Evolutionary conservation across 495 filamentous ascomycete species (phyloP).

Genomic region (Daldinia childiae): DNA sequence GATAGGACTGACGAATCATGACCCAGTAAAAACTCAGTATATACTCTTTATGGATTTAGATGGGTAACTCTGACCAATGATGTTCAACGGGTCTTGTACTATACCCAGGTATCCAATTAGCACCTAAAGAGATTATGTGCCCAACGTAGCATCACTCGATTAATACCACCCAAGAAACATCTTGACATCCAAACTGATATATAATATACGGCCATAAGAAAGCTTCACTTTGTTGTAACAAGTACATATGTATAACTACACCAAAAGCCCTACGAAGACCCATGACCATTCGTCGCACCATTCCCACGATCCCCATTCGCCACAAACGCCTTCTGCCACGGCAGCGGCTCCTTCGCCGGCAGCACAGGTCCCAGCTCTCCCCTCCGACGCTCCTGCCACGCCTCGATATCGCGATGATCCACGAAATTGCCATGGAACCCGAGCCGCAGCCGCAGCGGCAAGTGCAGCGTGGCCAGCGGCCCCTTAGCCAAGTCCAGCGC

Average conservation of each 20-base stretch:
- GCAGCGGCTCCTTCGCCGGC: slow-evolving; percentile 52
- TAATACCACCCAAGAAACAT: background rate
- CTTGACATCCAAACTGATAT: background rate
- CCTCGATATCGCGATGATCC: slow-evolving; percentile 56
- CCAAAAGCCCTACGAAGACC: slow-evolving; percentile 5
- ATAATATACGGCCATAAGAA: background rate
- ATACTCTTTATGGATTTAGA: background rate
- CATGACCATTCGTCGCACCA: slow-evolving; percentile 28
- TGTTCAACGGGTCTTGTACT: background rate
- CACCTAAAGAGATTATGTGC: background rate
- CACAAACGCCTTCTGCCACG: slow-evolving; percentile 51
- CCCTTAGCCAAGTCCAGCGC: slow-evolving; percentile 54
- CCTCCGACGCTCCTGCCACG: slow-evolving; percentile 51
- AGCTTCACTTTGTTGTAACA: background rate
- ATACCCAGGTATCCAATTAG: background rate
- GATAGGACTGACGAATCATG: background rate
- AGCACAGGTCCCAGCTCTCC: slow-evolving; percentile 55
- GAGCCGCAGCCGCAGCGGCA: slow-evolving; percentile 56
- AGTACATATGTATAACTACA: background rate
- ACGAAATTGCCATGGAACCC: slow-evolving; percentile 62
- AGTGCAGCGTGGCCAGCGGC: slow-evolving; percentile 57
- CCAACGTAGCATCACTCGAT: background rate
- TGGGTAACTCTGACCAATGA: background rate
- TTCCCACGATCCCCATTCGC: slow-evolving; percentile 18
- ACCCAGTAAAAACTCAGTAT: background rate